Conservation (phyloP, 2,329 filamentous ascomycete genomes). For the Alternaria angustiovoidea region DNA sequence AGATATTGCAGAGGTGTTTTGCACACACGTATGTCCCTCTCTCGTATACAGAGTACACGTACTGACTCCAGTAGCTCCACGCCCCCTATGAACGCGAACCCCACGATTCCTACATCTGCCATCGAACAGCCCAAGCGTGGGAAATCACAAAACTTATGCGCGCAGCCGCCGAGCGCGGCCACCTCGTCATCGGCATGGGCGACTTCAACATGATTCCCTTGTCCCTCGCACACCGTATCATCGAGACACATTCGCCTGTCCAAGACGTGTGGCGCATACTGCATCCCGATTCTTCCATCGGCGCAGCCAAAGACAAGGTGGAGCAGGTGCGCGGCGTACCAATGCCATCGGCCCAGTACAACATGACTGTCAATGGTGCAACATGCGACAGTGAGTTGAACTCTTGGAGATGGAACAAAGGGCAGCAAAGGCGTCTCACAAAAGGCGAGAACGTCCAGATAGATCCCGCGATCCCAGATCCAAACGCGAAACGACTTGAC, state of each 20-base stretch:
- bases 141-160: constrained; percentile 90
- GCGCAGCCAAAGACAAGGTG: constrained; percentile 71
- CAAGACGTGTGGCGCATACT: constrained; percentile 84
- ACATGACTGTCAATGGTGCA: constrained; percentile 80
- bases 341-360: constrained; percentile 79
- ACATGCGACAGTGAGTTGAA: constrained; percentile 89
- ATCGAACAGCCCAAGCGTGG: constrained; percentile 93
- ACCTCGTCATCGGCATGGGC: constrained; percentile 84
- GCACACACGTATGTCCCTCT: constrained; percentile 72
- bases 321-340: constrained; percentile 72
- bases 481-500: constrained; percentile 84
- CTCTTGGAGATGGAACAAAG: constrained; percentile 89
- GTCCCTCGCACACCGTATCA: constrained; percentile 82
- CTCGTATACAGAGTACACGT: constrained; percentile 16
- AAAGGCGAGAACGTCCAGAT: constrained; percentile 71
- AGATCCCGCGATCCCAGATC: constrained; percentile 72
- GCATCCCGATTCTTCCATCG: constrained; percentile 84
- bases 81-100: constrained; percentile 84
- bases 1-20: constrained; percentile 87
- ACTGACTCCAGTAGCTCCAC: constrained; percentile 67
- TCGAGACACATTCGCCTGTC: constrained; percentile 79
- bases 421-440: constrained; percentile 71
- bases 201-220: constrained; percentile 98
- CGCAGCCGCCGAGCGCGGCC: constrained; percentile 78
- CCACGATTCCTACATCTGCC: constrained; percentile 85